phyloP scores from a whole-genome alignment of 495 filamentous ascomycete species.

The Lophium mytilinum region DNA sequence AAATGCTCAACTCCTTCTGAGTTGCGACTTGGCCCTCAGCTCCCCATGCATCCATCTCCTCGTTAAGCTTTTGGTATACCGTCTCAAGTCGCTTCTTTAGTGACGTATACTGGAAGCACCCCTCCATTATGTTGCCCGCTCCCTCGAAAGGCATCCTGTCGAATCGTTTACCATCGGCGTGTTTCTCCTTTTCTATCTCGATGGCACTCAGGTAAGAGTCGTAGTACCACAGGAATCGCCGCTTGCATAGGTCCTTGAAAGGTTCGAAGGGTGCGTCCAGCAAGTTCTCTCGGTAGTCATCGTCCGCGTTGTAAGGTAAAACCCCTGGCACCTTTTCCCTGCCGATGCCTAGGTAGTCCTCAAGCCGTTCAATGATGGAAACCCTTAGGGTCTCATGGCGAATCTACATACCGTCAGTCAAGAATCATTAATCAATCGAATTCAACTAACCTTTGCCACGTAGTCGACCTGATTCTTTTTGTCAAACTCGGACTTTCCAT shows the following conservation, averaged over 20 bases:
- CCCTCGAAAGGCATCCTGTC: conserved; percentile 78
- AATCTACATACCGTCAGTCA: conserved; percentile 49
- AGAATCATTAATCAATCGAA: not conserved
- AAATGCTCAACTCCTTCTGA: conserved; percentile 61
- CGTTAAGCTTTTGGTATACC: conserved; percentile 59
- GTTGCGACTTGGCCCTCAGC: conserved; percentile 55
- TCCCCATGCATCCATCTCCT: conserved; percentile 66
- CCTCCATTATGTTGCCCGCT: conserved; percentile 72
- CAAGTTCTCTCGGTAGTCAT: conserved; percentile 43
- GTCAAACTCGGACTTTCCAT: conserved; percentile 56
- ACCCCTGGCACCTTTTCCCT: conserved; percentile 40
- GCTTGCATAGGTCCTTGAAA: conserved; percentile 85
- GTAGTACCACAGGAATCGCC: conserved; percentile 92
- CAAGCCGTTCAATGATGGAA: conserved; percentile 76
- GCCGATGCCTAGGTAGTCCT: conserved; percentile 63
- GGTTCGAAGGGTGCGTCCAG: conserved; percentile 58
- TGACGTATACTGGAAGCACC: conserved; percentile 74
- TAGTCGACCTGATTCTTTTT: conserved; percentile 74
- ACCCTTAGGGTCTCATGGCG: conserved; percentile 84
- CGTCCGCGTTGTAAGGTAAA: conserved; percentile 42
- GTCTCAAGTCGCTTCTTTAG: conserved; percentile 58
- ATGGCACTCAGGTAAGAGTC: conserved; percentile 72
- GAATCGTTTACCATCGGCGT: conserved; percentile 55
- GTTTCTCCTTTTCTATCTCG: conserved; percentile 50
- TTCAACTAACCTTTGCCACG: conserved; percentile 63